Evolutionary conservation across 768 basidiomycete genomes (phyloP), one percentile per base, ranked within the genome.

Genomic region (Gloeophyllum trabeum): DNA sequence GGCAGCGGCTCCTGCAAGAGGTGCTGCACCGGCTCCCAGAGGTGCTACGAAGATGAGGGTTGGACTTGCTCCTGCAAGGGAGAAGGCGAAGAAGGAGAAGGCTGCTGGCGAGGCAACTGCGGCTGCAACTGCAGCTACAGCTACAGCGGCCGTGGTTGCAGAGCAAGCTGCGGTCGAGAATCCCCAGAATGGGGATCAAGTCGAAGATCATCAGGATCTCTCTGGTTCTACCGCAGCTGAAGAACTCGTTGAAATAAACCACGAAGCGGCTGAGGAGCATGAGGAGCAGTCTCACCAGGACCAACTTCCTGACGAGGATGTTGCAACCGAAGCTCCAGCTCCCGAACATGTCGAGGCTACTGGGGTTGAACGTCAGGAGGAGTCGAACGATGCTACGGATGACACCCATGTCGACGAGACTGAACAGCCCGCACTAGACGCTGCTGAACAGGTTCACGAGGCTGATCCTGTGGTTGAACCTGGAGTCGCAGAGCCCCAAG

Each of bases 1-100:
- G 7, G 45, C 57, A 6, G 54, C 63, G 36, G 50, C 62, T 18
- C 47, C 57, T 36, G 43, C 58, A 42, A 18, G 49, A 30, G 39
- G 39, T 36, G 19, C 48, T 44, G 19, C 16, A 23, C 1, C 30
- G 35, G 7, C 35, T 23, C 35, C 2, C 24, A 44, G 35, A 37
- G 40, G 47, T 26, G 20, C 50, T 5, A 14, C 45, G 6, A 34
- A 35, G 16, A 39, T 41, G 20, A 47, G 42, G 40, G 45, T 47
- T 26, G 45, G 54, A 6, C 51, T 48, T 6, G 51, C 41, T 16
- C 42, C 48, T 10, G 45, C 49, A 4, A 50, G 61, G 50, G 52
- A 51, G 6, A 54, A 52, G 35, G 57, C 44, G 25, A 42, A 40
- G 5, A 48, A 51, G 37, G 42, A 45, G 34, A 54, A 51, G 46